Evolutionary conservation across 2,329 filamentous ascomycete species (phyloP).

Genomic region (Periconia sp.): DNA sequence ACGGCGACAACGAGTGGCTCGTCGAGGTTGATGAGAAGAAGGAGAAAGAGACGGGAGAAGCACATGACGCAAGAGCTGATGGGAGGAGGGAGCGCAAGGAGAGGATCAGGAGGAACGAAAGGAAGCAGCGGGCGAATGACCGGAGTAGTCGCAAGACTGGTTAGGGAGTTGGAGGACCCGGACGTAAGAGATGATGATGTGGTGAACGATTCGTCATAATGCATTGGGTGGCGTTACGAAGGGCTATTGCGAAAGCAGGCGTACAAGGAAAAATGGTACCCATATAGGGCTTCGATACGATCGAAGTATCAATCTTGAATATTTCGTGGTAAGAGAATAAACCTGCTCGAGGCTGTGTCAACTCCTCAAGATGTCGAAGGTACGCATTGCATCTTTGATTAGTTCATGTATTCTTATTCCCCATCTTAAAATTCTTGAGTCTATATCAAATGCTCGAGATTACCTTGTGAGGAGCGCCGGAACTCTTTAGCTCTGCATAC

Average conservation of each 20-base stretch:
- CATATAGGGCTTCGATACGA: too few species aligned
- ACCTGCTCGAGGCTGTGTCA: too few species aligned
- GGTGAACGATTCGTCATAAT: conserved; percentile 23
- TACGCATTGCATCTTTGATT: too few species aligned
- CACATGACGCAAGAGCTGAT: conserved; percentile 63
- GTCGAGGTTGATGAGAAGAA: conserved; percentile 83
- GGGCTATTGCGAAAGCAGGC: neutral
- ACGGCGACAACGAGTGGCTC: conserved; percentile 82
- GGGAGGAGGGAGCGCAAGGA: conserved; percentile 66
- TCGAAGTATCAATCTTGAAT: neutral
- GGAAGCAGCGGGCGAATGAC: conserved; percentile 61
- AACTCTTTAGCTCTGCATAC: too few species aligned
- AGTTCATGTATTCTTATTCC: too few species aligned
- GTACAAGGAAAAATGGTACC: conserved; percentile 2
- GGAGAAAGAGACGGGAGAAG: conserved; percentile 69
- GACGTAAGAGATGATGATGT: conserved; percentile 8
- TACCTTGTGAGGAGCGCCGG: too few species aligned
- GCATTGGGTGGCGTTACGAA: conserved; percentile 36
- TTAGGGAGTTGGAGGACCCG: conserved; percentile 21
- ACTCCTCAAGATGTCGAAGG: too few species aligned
- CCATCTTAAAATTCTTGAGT: too few species aligned
- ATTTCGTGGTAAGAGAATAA: too few species aligned
- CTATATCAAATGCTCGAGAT: too few species aligned
- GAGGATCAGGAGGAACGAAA: conserved; percentile 49
- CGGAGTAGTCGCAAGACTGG: conserved; percentile 66